Conservation (phyloP, 139 green algal species). For the Picocystis salinarum region DNA sequence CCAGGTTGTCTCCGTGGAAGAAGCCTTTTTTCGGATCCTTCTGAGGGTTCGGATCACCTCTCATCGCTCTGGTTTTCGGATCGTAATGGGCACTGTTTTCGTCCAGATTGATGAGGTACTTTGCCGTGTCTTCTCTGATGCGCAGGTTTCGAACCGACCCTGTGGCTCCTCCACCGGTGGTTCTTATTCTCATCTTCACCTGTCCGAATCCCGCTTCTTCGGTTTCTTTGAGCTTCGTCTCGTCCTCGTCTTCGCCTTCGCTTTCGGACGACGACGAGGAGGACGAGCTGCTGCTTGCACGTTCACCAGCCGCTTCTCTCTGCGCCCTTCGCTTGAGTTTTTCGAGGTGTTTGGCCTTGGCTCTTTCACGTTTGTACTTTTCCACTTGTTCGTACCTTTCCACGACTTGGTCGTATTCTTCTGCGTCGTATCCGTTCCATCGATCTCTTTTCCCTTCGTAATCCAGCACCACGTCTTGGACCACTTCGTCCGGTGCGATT, state of each 20-base stretch:
- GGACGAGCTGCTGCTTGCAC: not conserved
- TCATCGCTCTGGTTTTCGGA: conserved; percentile 92
- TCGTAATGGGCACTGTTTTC: conserved; percentile 88
- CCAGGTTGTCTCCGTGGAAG: conserved; percentile 79
- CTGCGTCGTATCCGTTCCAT: conserved; percentile 76
- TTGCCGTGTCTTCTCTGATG: conserved; percentile 98
- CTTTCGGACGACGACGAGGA: not conserved
- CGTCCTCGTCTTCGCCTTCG: conserved; percentile 29
- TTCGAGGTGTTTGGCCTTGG: conserved; percentile 41
- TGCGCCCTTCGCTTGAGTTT: conserved; percentile 14
- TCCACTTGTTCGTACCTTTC: conserved; percentile 56
- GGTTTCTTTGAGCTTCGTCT: conserved; percentile 76
- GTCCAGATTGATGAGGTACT: conserved; percentile 98
- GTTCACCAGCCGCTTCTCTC: not conserved
- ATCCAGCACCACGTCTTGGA: conserved; percentile 58
- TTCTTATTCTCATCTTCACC: conserved; percentile 88
- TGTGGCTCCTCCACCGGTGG: conserved; percentile 62
- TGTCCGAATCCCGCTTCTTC: conserved; percentile 73
- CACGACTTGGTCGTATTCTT: conserved; percentile 48
- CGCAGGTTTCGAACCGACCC: conserved; percentile 85
- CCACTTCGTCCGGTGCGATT: conserved; percentile 88
- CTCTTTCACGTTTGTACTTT: conserved; percentile 27
- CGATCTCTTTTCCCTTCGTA: conserved; percentile 88
- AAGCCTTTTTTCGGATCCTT: conserved; percentile 25
- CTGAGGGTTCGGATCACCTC: conserved; percentile 67